Evolutionary conservation across 73 alveolate genomes (phyloP).

Genomic region (Durusdinium trenchii): DNA sequence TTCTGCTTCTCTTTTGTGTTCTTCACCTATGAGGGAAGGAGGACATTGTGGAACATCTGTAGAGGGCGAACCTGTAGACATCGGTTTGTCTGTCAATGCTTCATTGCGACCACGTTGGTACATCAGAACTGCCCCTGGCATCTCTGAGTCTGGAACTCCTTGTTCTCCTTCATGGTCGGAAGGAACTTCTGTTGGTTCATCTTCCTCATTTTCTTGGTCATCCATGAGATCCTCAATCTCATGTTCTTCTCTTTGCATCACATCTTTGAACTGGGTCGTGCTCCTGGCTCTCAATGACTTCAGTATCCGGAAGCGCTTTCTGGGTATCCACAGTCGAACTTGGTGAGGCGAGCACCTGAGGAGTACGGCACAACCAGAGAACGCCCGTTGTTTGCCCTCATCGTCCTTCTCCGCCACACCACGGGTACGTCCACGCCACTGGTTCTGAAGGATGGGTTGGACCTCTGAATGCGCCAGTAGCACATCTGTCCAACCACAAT

Average conservation of each 20-base stretch:
- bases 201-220: not conserved
- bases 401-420: not conserved
- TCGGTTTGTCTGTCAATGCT: too few species aligned
- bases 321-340: not conserved
- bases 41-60: not conserved
- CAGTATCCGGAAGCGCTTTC: not conserved
- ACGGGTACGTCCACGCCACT: conserved; percentile 40
- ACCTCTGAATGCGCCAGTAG: conserved; percentile 13
- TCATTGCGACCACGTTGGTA: too few species aligned
- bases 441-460: not conserved
- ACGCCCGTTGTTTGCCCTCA: not conserved
- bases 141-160: not conserved
- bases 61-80: not conserved
- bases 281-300: not conserved
- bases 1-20: not conserved
- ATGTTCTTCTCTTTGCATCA: not conserved
- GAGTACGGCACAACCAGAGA: not conserved
- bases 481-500: not conserved
- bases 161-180: not conserved
- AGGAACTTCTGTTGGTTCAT: not conserved
- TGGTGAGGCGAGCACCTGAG: conserved; percentile 41
- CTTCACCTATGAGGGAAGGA: not conserved
- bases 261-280: conserved; percentile 36
- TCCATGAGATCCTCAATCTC: not conserved
- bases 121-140: too few species aligned